Base-by-base conservation (phyloP, 768 basidiomycete species). In the Rubroboletus pulcherrimus region DNA sequence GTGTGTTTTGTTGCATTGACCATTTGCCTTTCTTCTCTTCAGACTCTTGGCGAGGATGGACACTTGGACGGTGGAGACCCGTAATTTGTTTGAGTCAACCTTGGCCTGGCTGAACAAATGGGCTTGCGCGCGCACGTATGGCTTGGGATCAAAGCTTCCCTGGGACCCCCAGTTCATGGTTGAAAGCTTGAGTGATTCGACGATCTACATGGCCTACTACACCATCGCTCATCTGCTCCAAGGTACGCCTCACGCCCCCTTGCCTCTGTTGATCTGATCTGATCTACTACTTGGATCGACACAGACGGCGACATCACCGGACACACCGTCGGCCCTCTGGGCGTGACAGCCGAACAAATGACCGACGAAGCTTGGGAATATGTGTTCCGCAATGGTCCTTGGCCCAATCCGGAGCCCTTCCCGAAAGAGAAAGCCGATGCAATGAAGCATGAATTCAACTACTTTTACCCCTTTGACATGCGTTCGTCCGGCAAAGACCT, bases 321-420 rank as follows among this genome's bases (percentile, higher is more conserved):
- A 24, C 81, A 78, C 59, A 79, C 80, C 49, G 81, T 84, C 21
- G 96, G 97, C 4, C 85, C 89, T 17, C 75, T 98, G 51, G 91
- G 89, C 53, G 86, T 99, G 67, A 87, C 82, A 0, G 76, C 93
- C 15, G 90, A 93, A 34, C 91, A 98, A 66, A 87, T 99, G 91
- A 98, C 93, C 0, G 96, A 98, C 73, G 96, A 94, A 69, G 82
- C 93, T 48, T 99, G 95, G 94, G 95, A 98, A 59, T 96, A 97
- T 74, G 74, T 99, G 60, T 87, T 94, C 72, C 82, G 84, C 67
- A 73, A 85, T 46, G 90, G 87, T 1, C 81, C 89, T 21, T 91
- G 81, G 83, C 90, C 89, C n/a, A 71, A 77, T 12, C 69, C 79
- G 17, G 75, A 88, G 0, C 80, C 88, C 6, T 70, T 97, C 42